Percentiles rank a stretch among this genome's conserved stretches.
These are phyloP conservation scores for Tylopilus orsonianus DNA, from an alignment of 1,284 basidiomycete species.

Conservation along the genomic window DNA sequence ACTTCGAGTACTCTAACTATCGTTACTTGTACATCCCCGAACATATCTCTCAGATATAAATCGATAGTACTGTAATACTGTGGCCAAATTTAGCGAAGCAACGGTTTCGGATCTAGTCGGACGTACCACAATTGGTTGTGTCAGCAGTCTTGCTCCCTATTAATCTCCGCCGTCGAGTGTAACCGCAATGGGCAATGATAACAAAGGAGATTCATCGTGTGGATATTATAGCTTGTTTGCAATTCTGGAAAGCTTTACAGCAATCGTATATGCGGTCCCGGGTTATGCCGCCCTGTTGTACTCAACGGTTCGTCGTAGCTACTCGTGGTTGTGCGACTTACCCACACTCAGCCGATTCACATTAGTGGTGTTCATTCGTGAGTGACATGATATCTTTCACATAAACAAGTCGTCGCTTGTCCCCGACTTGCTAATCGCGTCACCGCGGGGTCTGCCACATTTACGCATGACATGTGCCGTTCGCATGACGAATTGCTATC, in stretches of 20 bases:
- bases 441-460: background rate
- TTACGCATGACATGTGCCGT: background rate
- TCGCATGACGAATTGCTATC: background rate
- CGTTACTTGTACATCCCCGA: background rate
- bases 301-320: no score
- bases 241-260: no score
- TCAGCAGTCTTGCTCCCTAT: no score
- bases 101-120: conserved; percentile 48
- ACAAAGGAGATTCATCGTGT: no score
- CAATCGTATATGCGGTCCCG: no score
- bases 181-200: no score
- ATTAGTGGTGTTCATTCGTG: background rate
- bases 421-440: background rate
- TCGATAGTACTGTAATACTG: conserved; percentile 64
- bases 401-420: background rate
- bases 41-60: conserved; percentile 59
- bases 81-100: conserved; percentile 39
- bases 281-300: no score
- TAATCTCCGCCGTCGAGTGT: conserved; percentile 39
- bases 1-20: background rate
- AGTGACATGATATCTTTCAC: background rate
- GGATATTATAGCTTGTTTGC: no score
- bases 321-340: no score
- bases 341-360: background rate
- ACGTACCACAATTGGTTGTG: conserved; percentile 35